Percentiles rank a stretch among this genome's conserved stretches.
Evolutionary conservation across 148 eudicot genomes (phyloP).

Genomic region (Diospyros kaki): DNA sequence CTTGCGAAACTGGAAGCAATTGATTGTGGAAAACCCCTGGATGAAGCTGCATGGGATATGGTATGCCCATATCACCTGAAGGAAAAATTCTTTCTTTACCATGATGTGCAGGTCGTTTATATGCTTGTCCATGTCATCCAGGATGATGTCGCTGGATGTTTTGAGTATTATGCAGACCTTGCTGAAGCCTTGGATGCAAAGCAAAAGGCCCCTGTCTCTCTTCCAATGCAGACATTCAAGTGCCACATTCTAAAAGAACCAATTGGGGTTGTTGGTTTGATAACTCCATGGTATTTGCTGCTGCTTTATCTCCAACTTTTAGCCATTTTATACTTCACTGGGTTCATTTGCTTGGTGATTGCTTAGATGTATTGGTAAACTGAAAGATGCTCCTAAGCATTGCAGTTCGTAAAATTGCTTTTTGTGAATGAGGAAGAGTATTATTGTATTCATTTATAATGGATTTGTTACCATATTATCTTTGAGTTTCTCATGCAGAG

Average conservation of each 20-base stretch:
- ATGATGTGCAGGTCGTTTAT: constrained; percentile 5
- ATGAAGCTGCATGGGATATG: constrained; percentile 93
- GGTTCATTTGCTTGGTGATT: neutral
- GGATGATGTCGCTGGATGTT: constrained; percentile 97
- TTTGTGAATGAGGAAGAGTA: neutral
- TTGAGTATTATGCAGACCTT: constrained; percentile 88
- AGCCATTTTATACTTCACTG: neutral
- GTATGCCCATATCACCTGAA: constrained; percentile 34
- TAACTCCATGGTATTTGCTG: constrained; percentile 82
- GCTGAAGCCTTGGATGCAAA: constrained; percentile 90
- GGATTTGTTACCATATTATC: neutral
- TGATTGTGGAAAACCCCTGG: constrained; percentile 85
- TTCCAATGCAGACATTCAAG: constrained; percentile 86
- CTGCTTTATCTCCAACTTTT: neutral
- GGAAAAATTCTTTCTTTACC: neutral
- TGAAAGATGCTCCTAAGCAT: neutral
- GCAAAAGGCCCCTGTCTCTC: constrained; percentile 74
- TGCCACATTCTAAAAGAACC: constrained; percentile 81
- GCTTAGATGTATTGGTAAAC: neutral
- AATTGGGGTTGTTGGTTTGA: constrained; percentile 90
- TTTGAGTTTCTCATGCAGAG: neutral
- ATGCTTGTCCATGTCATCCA: constrained; percentile 26
- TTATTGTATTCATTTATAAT: neutral
- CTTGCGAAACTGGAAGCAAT: constrained; percentile 77
- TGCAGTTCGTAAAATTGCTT: neutral